Evolutionary conservation across 1,139 yeast genomes (phyloP).

Genomic region (Candida tropicalis): DNA sequence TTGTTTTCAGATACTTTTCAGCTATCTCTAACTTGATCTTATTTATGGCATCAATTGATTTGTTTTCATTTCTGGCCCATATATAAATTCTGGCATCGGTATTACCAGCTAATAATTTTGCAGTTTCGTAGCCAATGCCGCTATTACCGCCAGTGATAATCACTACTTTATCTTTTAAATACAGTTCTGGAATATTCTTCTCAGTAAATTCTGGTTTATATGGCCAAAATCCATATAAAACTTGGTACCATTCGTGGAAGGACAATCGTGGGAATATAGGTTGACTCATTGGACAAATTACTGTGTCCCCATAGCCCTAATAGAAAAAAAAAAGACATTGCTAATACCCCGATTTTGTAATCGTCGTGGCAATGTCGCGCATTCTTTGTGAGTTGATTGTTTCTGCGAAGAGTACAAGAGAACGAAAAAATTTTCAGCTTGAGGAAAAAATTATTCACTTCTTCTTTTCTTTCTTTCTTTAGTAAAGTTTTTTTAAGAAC

Average conservation of each 20-base stretch:
- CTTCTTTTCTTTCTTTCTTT: not conserved
- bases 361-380: too few relatives aligned
- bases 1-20: slow-evolving; percentile 6
- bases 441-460: not conserved
- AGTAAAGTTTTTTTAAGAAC: not conserved
- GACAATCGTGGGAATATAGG: slow-evolving; percentile 10
- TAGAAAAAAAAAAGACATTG: not conserved
- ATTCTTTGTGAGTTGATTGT: not conserved
- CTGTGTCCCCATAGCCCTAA: slow-evolving; percentile 1
- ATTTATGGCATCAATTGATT: slow-evolving; percentile 10
- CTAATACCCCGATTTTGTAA: not conserved
- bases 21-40: slow-evolving; percentile 12
- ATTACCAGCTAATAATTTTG: slow-evolving; percentile 32
- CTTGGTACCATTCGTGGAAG: slow-evolving; percentile 11
- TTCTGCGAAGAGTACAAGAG: not conserved
- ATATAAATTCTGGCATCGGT: slow-evolving; percentile 34
- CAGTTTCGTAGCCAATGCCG: slow-evolving; percentile 25
- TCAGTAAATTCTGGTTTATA: slow-evolving; percentile 13
- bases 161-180: slow-evolving; percentile 11
- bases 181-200: slow-evolving; percentile 8
- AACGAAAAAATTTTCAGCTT: slow-evolving; percentile 5
- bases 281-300: slow-evolving; percentile 4
- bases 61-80: slow-evolving; percentile 9
- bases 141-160: slow-evolving; percentile 14
- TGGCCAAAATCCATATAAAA: slow-evolving; percentile 13